These are phyloP conservation scores for Lyophyllum semitale DNA, from an alignment of 768 basidiomycete species.

Conservation along the genomic window DNA sequence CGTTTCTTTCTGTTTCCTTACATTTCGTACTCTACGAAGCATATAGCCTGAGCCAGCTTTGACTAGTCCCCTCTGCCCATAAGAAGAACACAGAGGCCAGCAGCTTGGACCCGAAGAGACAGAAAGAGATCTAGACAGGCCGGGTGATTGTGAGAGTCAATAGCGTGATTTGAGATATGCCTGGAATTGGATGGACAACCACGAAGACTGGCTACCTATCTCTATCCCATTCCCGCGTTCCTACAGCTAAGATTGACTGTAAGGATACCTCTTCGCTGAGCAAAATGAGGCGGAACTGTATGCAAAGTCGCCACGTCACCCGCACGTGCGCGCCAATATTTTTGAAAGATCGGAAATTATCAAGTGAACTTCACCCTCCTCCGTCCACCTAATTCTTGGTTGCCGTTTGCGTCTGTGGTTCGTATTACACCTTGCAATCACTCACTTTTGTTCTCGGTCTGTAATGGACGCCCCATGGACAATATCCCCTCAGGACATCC, in stretches of 20 bases:
- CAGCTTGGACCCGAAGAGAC: too few species aligned
- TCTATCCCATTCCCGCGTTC: background rate
- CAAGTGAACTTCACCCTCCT: background rate
- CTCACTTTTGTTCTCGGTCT: constrained; percentile 14
- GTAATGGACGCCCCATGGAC: constrained; percentile 83
- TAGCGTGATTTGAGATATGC: constrained; percentile 28
- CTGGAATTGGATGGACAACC: too few species aligned
- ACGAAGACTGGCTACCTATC: constrained; percentile 1
- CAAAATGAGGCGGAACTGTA: constrained; percentile 1
- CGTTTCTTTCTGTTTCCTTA: too few species aligned
- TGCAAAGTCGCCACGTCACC: constrained; percentile 39
- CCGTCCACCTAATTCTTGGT: constrained; percentile 5
- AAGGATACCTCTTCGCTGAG: background rate
- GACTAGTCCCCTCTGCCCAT: background rate
- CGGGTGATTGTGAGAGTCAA: constrained; percentile 28
- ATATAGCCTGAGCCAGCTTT: too few species aligned
- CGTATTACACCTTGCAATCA: constrained; percentile 12
- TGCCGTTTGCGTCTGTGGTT: constrained; percentile 12
- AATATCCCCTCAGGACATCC: constrained; percentile 61
- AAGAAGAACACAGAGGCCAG: background rate
- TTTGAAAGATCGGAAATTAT: constrained; percentile 14
- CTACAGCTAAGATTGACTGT: background rate
- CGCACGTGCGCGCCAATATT: constrained; percentile 34
- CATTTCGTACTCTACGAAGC: too few species aligned
- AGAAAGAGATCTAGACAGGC: background rate